Evolutionary conservation across 2,329 filamentous ascomycete genomes (phyloP).

Genomic region (Botrytis porri): DNA sequence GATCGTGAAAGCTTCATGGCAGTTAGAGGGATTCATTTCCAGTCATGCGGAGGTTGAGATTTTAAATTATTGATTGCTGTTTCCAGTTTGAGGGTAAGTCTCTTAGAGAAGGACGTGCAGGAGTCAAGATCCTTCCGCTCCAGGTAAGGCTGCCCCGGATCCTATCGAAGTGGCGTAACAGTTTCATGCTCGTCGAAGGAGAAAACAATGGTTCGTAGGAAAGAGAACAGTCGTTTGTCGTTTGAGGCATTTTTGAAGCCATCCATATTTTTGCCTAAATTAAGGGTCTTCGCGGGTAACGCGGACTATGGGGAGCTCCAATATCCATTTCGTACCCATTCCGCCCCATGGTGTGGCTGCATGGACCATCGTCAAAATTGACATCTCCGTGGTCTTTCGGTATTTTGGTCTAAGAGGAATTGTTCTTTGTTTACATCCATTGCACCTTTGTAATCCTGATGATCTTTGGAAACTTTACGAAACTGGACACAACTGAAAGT

Average conservation of each 20-base stretch:
- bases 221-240: neutral
- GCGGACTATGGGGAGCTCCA: slow-evolving; percentile 2
- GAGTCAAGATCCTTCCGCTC: neutral
- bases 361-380: slow-evolving; percentile 7
- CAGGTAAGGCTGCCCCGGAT: neutral
- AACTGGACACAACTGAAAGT: neutral
- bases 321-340: slow-evolving; percentile 3
- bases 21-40: neutral
- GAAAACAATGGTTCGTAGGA: neutral
- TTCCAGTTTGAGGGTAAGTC: neutral
- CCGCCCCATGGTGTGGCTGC: neutral
- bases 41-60: slow-evolving; percentile 9
- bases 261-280: slow-evolving; percentile 10
- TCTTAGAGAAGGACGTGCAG: neutral
- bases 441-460: neutral
- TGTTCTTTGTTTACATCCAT: neutral
- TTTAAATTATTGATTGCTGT: neutral
- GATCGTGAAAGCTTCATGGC: slow-evolving; percentile 14
- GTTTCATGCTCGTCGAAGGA: neutral
- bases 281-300: slow-evolving; percentile 12
- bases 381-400: neutral
- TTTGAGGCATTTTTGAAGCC: neutral
- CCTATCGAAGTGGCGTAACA: neutral
- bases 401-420: neutral
- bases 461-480: neutral